Evolutionary conservation across 768 basidiomycete species (phyloP), one percentile per base, ranked within the genome.

Genomic region (Lentinula lateritia): DNA sequence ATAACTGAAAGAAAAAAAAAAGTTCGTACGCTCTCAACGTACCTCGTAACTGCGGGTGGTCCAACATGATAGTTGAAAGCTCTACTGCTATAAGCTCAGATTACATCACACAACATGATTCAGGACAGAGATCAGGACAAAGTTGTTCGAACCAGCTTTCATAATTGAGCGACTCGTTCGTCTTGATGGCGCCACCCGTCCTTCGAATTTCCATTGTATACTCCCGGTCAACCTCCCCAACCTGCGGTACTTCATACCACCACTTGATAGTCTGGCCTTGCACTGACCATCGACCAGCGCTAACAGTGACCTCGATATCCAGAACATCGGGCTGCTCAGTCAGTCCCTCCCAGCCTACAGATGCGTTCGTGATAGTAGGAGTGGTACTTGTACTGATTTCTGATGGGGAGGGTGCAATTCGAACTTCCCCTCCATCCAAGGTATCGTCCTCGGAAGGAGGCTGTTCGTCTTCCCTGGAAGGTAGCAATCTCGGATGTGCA

Each of bases 241-340:
- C 65, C 46, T 52, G 62, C 3, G 79, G 80, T 9, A 77, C 77
- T 59, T 77, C 76, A 66, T 84, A 83, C 81, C 80, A 82, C 83
- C 83, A 84, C 67, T 74, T 72, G 54, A 84, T 61, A 58, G 70
- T 74, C 71, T 84, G 83, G 5, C 83, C 82, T 39, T 78, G 72
- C 15, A 83, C 71, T 43, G 65, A 67, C 75, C 76, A 82, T 55
- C 68, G 66, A 35, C 83, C 82, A 6, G 66, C 67, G 43, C 77
- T 79, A 2, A 79, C 78, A 32, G 66, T 72, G 12, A 84, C 78
- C 28, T 80, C 77, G 20, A 83, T 64, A 63, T 81, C 80, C 6
- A 81, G 64, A 5, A 80, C 48, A n/a, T 74, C 69, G 32, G 60
- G 62, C 34, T 64, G 65, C 38, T 61, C 64, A 39, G 59, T 62